A percentile compares a stretch with the other conserved stretches of the same genome.
phyloP scores from a whole-genome alignment of 306 rosid species.

The Gastrolobium bilobum region DNA sequence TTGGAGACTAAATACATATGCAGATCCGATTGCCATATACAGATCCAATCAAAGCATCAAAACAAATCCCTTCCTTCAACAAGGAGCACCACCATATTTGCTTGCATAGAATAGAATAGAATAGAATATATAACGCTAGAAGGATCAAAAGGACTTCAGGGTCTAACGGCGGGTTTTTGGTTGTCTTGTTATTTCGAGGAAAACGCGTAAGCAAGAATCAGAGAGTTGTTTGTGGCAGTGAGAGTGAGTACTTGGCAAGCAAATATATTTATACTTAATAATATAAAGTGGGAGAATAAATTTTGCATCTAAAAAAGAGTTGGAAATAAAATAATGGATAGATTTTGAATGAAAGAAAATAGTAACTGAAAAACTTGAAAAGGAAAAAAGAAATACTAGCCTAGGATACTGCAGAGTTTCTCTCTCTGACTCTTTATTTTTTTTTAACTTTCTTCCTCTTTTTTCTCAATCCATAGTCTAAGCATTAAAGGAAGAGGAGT shows the following conservation, averaged over 20 bases:
- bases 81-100: not conserved
- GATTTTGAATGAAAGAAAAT: conserved; percentile 44
- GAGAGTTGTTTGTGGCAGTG: not conserved
- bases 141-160: not conserved
- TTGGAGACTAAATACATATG: not conserved
- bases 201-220: not conserved
- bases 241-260: not conserved
- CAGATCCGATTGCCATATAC: conserved; percentile 62
- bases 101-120: not conserved
- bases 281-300: not conserved
- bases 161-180: conserved; percentile 10
- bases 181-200: not conserved
- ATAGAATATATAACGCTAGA: not conserved
- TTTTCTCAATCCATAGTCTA: conserved; percentile 28
- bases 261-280: not conserved
- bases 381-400: conserved; percentile 23
- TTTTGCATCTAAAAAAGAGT: not conserved
- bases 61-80: not conserved
- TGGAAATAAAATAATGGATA: conserved; percentile 3
- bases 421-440: conserved; percentile 6
- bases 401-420: conserved; percentile 42
- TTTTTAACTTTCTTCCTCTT: conserved; percentile 16
- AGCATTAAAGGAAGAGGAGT: conserved; percentile 48
- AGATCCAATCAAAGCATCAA: too few relatives aligned
- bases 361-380: conserved; percentile 51